These are phyloP conservation scores for Erodium trifolium DNA, from an alignment of 441 rosid species.

Conservation along the genomic window DNA sequence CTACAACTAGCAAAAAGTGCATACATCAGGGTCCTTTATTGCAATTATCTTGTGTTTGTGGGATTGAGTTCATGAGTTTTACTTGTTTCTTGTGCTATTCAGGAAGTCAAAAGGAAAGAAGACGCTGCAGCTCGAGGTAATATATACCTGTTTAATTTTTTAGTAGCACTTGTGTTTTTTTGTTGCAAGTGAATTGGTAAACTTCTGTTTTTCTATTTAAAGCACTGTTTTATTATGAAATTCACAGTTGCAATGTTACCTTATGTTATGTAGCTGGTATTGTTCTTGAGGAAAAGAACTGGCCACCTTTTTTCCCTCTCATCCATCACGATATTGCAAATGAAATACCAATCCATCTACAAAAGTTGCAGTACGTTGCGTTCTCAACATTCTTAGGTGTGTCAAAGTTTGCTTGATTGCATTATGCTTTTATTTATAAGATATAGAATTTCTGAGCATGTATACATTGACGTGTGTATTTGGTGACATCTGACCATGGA, in stretches of 20 bases:
- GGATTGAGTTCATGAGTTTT: slow-evolving; percentile 15
- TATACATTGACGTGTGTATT: background rate
- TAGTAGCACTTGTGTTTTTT: background rate
- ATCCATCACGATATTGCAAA: slow-evolving; percentile 90
- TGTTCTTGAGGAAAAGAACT: slow-evolving; percentile 86
- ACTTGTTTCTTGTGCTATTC: slow-evolving; percentile 18
- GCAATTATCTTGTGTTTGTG: slow-evolving; percentile 3
- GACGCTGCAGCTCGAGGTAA: slow-evolving; percentile 70
- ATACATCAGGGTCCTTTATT: background rate
- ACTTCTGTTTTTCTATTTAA: background rate
- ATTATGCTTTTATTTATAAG: background rate
- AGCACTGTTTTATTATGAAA: background rate
- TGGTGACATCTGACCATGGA: background rate
- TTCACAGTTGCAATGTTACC: background rate
- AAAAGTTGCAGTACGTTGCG: slow-evolving; percentile 79
- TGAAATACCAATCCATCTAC: slow-evolving; percentile 94
- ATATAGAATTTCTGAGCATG: background rate
- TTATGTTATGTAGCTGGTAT: slow-evolving; percentile 67
- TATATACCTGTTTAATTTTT: background rate
- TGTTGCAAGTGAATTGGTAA: background rate
- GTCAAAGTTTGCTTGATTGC: slow-evolving; percentile 12
- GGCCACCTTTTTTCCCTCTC: slow-evolving; percentile 88
- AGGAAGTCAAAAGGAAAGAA: slow-evolving; percentile 86
- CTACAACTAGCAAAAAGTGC: too few relatives aligned
- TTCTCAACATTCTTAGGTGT: slow-evolving; percentile 86